Percentiles rank a stretch among this genome's conserved stretches.
Evolutionary conservation across 2,329 filamentous ascomycete genomes (phyloP).

Genomic region (Epichloe typhina): DNA sequence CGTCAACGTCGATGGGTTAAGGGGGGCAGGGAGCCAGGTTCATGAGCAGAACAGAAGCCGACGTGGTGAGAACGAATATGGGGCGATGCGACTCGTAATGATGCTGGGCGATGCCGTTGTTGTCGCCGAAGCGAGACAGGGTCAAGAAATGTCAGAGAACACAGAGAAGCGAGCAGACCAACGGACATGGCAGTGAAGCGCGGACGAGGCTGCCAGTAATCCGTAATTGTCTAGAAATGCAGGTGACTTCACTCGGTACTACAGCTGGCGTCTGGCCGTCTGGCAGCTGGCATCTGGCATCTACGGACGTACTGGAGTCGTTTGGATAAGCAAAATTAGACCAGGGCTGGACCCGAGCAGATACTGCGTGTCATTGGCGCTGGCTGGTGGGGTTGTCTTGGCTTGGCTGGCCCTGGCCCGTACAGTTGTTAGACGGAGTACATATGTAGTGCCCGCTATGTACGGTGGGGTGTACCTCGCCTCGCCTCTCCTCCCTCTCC

Average conservation of each 20-base stretch:
- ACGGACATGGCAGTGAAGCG: neutral
- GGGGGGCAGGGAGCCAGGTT: neutral
- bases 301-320: neutral
- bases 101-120: neutral
- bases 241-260: too few relatives aligned
- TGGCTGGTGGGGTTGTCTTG: neutral
- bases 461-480: too few relatives aligned
- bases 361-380: neutral
- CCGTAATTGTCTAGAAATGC: neutral
- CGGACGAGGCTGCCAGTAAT: neutral
- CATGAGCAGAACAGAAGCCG: neutral
- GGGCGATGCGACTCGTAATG: neutral
- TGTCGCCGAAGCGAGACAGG: conserved; percentile 1
- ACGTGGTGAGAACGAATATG: neutral
- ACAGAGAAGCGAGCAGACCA: neutral
- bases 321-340: neutral
- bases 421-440: too few relatives aligned
- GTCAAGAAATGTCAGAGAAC: neutral
- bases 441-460: too few relatives aligned
- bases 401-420: too few relatives aligned
- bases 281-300: neutral
- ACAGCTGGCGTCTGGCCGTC: too few relatives aligned
- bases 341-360: neutral
- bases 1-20: neutral
- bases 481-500: too few relatives aligned